Percentiles rank a stretch among this genome's conserved stretches.
These are phyloP conservation scores for Strobilomyces dryophilus DNA, from an alignment of 768 basidiomycete genomes.

Conservation along the genomic window DNA sequence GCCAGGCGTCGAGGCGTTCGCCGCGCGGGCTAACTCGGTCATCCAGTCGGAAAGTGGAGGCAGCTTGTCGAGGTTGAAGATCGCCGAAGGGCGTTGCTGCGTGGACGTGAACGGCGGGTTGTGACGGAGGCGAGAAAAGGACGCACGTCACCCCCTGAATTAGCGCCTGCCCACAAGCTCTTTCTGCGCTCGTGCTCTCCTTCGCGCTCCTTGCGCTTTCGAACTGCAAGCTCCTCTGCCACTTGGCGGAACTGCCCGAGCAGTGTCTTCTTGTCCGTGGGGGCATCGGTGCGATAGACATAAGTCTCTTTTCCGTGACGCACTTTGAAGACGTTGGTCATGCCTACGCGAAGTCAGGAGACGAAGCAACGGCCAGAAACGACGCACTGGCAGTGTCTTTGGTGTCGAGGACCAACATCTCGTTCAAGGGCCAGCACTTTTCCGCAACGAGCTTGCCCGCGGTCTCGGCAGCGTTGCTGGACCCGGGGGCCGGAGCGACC, in stretches of 20 bases:
- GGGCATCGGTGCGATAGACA: constrained; percentile 82
- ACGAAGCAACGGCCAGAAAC: background rate
- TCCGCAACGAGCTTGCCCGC: constrained; percentile 85
- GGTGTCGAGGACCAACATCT: constrained; percentile 93
- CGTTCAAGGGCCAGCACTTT: constrained; percentile 87
- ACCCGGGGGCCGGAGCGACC: constrained; percentile 50
- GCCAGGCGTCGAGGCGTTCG: constrained; percentile 34
- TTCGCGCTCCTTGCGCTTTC: constrained; percentile 90
- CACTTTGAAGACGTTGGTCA: constrained; percentile 98
- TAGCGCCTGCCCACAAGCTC: constrained; percentile 56
- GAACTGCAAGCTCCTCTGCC: constrained; percentile 85
- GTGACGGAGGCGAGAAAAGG: background rate
- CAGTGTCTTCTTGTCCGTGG: constrained; percentile 82
- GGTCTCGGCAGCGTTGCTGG: constrained; percentile 54
- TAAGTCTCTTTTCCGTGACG: constrained; percentile 90
- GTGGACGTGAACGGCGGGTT: background rate
- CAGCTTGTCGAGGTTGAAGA: constrained; percentile 35
- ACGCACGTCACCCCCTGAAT: constrained; percentile 42
- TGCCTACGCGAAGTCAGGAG: constrained; percentile 36
- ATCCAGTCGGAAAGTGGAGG: constrained; percentile 76
- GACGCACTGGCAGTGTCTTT: constrained; percentile 86
- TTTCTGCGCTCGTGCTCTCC: constrained; percentile 88
- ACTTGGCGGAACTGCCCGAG: constrained; percentile 86
- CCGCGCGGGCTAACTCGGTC: constrained; percentile 58
- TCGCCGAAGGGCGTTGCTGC: constrained; percentile 31